Percentiles rank a stretch among this genome's conserved stretches.
Evolutionary conservation across 768 basidiomycete genomes (phyloP).

Genomic region (Phylloporus sp.): DNA sequence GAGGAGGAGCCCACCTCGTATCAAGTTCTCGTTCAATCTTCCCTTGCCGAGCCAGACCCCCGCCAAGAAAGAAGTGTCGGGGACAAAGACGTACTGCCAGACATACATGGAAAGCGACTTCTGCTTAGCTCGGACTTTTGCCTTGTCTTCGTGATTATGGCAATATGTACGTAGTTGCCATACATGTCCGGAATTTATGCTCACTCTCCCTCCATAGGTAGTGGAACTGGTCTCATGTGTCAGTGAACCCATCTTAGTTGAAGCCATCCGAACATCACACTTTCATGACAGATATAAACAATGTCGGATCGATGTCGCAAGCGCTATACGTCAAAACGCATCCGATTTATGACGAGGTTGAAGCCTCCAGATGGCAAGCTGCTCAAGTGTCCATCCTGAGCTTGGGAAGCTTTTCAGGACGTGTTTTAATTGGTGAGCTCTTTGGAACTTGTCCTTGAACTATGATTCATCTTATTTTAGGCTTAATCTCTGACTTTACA

Average conservation of each 20-base stretch:
- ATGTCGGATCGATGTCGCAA: constrained; percentile 77
- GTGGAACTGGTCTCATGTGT: constrained; percentile 79
- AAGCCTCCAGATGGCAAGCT: constrained; percentile 73
- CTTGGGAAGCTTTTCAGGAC: constrained; percentile 75
- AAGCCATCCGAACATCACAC: neutral
- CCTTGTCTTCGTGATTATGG: constrained; percentile 53
- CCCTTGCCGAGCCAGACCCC: constrained; percentile 24
- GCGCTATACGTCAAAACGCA: constrained; percentile 60
- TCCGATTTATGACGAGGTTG: constrained; percentile 58
- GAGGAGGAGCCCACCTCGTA: constrained; percentile 17
- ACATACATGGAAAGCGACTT: constrained; percentile 53
- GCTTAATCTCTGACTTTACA: constrained; percentile 63
- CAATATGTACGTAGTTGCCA: constrained; percentile 44
- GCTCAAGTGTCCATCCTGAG: constrained; percentile 82
- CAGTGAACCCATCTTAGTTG: constrained; percentile 17
- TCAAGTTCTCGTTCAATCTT: constrained; percentile 15
- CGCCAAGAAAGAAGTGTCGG: neutral
- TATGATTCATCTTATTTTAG: constrained; percentile 30
- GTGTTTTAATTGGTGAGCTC: constrained; percentile 64
- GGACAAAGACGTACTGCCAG: constrained; percentile 35
- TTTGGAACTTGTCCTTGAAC: too few species aligned
- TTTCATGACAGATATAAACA: constrained; percentile 66
- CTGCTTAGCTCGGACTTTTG: constrained; percentile 58
- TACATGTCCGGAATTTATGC: neutral
- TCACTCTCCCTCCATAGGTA: constrained; percentile 39